phyloP scores from a whole-genome alignment of 495 filamentous ascomycete species.

The Tuber melanosporum region DNA sequence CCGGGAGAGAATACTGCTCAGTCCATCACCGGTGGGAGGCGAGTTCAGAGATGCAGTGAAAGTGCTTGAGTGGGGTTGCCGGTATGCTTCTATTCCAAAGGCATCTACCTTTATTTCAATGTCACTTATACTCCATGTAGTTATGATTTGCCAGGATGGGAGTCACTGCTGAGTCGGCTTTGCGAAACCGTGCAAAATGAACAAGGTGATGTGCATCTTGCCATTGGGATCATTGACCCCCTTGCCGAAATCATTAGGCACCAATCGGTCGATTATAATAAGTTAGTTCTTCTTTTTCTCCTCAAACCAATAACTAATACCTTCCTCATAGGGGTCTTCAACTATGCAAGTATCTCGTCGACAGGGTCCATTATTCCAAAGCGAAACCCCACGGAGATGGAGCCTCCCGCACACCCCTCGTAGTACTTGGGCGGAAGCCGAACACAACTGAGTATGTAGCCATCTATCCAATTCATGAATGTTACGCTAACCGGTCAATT shows the following conservation, averaged over 20 bases:
- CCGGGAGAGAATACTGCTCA: slow-evolving; percentile 26
- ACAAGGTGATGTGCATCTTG: slow-evolving; percentile 58
- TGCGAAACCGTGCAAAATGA: slow-evolving; percentile 56
- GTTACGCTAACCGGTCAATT: slow-evolving; percentile 16
- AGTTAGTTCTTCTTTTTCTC: slow-evolving; percentile 9
- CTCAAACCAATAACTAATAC: background rate
- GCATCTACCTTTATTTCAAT: slow-evolving; percentile 36
- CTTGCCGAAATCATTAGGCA: slow-evolving; percentile 52
- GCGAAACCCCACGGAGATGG: slow-evolving; percentile 5
- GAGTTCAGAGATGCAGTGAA: slow-evolving; percentile 66
- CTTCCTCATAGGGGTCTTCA: background rate
- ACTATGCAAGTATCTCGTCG: background rate
- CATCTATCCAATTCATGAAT: slow-evolving; percentile 4
- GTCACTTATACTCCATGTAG: background rate
- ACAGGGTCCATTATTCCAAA: slow-evolving; percentile 28
- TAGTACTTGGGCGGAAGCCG: slow-evolving; percentile 12
- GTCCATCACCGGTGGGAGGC: slow-evolving; percentile 43
- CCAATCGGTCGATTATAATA: slow-evolving; percentile 17
- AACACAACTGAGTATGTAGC: slow-evolving; percentile 32
- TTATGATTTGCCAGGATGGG: slow-evolving; percentile 50
- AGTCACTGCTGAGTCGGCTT: slow-evolving; percentile 54
- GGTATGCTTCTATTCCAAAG: slow-evolving; percentile 42
- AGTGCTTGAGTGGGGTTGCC: slow-evolving; percentile 59
- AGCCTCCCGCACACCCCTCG: slow-evolving; percentile 15
- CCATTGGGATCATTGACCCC: slow-evolving; percentile 62